Evolutionary conservation across 2,329 filamentous ascomycete species (phyloP), one percentile per base, ranked within the genome.

Genomic region (Talaromyces sp.): DNA sequence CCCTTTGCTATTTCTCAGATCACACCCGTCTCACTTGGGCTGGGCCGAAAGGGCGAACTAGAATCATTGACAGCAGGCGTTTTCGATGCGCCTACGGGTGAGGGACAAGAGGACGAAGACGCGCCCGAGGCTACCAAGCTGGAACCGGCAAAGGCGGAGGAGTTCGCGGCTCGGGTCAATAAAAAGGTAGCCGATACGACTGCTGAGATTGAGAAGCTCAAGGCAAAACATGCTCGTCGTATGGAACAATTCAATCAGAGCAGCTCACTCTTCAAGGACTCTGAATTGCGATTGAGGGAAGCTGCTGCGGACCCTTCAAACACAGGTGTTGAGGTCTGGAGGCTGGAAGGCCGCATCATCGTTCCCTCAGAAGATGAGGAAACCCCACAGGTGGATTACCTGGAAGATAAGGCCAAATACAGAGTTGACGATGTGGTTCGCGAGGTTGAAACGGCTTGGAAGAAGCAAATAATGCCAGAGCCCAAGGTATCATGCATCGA

Each of bases 1-100:
- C 91, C 92, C 0, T 97, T 96, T 68, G 82, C 88, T 20, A 88
- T 93, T 56, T 83, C 83, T 45, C 90, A 95, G 68, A 96, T 99
- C 52, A 85, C 87, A 8, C 91, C 93, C 0, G 85, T 91, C 2
- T 92, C 96, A 68, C 83, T 97, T 30, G 91, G 91, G 1, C 78
- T 97, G 9, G 94, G 94, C 3, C 82, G 89, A 46, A 89, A 87
- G 72, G 94, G 94, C 33, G 89, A 92, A 71, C 80, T 99, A 17
- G 86, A 89, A 20, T 81, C 83, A 0, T 76, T 97, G 49, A 97
- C 94, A 0, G 86, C 90, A 32, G 91, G 90, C 4, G 90, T 97
- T 51, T 91, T 97, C 51, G 86, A 94, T 52, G 78, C 82, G 2
- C 81, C 82, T 4, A 55, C 37, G 11, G 52, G 58, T 20, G 64